These are phyloP conservation scores for Aurantiochytrium sp. DNA, from an alignment of 108 stramenopile genomes.

Conservation along the genomic window DNA sequence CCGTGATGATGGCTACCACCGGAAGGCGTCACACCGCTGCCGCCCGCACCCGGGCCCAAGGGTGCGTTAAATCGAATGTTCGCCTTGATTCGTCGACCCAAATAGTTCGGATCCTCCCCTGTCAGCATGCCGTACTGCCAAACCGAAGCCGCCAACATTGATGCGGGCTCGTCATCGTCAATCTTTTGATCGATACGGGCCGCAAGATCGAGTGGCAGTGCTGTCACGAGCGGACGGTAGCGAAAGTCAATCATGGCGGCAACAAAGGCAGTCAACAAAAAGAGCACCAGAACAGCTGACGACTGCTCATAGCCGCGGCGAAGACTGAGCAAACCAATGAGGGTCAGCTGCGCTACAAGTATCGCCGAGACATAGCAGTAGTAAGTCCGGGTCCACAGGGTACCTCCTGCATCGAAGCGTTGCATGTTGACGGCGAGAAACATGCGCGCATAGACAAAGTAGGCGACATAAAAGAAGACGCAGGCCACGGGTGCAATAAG, in stretches of 20 bases:
- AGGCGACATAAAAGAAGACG: background rate
- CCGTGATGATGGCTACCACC: background rate
- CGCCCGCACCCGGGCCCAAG: too few relatives aligned
- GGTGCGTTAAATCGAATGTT: background rate
- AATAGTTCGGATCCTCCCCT: background rate
- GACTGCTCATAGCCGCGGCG: background rate
- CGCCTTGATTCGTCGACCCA: background rate
- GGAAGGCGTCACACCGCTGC: background rate
- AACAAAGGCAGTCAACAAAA: background rate
- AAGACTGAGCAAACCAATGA: background rate
- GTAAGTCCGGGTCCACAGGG: background rate
- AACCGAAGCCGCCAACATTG: background rate
- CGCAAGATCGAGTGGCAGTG: background rate
- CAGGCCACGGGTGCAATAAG: background rate
- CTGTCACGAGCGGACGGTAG: background rate
- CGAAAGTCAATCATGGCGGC: background rate
- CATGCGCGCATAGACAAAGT: background rate
- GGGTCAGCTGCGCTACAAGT: background rate
- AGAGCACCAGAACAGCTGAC: background rate
- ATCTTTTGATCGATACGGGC: background rate
- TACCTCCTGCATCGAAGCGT: background rate
- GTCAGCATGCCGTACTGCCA: constrained; percentile 16
- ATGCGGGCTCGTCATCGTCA: background rate
- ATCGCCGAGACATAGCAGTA: background rate
- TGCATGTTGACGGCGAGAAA: background rate